Evolutionary conservation across 768 basidiomycete species (phyloP), one percentile per base, ranked within the genome.

Genomic region (Boletus subparvulus): DNA sequence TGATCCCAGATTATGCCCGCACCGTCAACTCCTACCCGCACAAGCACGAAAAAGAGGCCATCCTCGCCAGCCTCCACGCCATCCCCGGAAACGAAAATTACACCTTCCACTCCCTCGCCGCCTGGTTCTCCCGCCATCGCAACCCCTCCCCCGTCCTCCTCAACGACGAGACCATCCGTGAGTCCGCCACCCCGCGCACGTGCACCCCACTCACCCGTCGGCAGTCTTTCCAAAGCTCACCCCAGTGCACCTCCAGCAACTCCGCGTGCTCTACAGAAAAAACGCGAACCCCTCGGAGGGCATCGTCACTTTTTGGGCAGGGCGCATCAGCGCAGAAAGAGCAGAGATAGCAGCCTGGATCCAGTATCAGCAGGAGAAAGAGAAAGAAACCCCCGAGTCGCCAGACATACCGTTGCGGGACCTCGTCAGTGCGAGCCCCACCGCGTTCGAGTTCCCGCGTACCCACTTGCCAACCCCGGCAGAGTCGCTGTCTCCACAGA

Each of bases 401-500:
- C 66, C 65, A 4, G 66, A 69, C 0, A 24, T 46, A 1, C 54
- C 58, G 4, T 28, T 51, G 2, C 44, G 11, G 36, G 43, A 47
- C 1, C 19, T 50, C 1, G 17, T 10, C 4, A 9, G 33, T 10
- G 40, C 7, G 6, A 47, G 47, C 6, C 70, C 70, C 16, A 56
- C 47, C 11, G 3, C 16, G 1, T 11, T 57, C 8, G 44, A 50
- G 0, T 52, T 54, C 52, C 56, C 66, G 42, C 59, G 56, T 1
- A 59, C 69, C 0, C 70, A 71, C 49, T 45, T 71, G 36, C 70
- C 70, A 2, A 71, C 70, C 0, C 70, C 70, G 28, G 59, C 71
- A 17, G 60, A 61, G 19, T 71, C 70, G 0, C 45, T 54, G 16
- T 54, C 58, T 0, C 61, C 60, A 2, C 50, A 54, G 3, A 53